Conservation (phyloP, 1,284 basidiomycete genomes). For the Stygiomarasmius scandens region DNA sequence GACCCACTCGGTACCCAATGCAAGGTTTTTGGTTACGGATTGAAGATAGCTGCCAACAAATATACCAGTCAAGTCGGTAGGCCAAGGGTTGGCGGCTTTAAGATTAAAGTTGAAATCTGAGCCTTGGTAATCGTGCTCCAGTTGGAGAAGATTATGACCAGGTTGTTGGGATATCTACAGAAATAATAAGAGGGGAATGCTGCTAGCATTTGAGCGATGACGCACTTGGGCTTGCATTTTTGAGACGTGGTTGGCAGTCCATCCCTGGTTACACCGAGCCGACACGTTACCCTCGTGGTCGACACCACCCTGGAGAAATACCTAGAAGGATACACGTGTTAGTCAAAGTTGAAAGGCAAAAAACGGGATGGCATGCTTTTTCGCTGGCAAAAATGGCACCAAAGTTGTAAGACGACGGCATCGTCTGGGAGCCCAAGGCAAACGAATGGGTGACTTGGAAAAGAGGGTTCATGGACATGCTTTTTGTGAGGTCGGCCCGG, state of each 20-base stretch:
- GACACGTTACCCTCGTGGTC: constrained; percentile 94
- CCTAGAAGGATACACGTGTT: constrained; percentile 45
- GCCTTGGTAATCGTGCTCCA: constrained; percentile 95
- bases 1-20: constrained; percentile 89
- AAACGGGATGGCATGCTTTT: constrained; percentile 51
- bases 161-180: constrained; percentile 64
- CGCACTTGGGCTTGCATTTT: constrained; percentile 90
- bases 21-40: constrained; percentile 91
- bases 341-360: constrained; percentile 17
- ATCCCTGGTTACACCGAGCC: constrained; percentile 89
- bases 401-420: constrained; percentile 89
- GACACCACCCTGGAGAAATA: constrained; percentile 91
- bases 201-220: constrained; percentile 3
- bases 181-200: constrained; percentile 5
- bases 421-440: constrained; percentile 78
- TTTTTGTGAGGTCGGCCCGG: constrained; percentile 95
- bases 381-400: constrained; percentile 91
- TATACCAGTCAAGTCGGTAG: constrained; percentile 89
- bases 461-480: constrained; percentile 88
- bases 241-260: constrained; percentile 79
- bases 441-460: constrained; percentile 99
- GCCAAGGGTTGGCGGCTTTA: constrained; percentile 93
- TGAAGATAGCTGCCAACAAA: constrained; percentile 95
- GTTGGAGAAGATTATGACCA: constrained; percentile 87
- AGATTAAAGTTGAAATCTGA: constrained; percentile 86